Evolutionary conservation across 495 filamentous ascomycete species (phyloP), one percentile per base, ranked within the genome.

Genomic region (Aspergillus diversus): DNA sequence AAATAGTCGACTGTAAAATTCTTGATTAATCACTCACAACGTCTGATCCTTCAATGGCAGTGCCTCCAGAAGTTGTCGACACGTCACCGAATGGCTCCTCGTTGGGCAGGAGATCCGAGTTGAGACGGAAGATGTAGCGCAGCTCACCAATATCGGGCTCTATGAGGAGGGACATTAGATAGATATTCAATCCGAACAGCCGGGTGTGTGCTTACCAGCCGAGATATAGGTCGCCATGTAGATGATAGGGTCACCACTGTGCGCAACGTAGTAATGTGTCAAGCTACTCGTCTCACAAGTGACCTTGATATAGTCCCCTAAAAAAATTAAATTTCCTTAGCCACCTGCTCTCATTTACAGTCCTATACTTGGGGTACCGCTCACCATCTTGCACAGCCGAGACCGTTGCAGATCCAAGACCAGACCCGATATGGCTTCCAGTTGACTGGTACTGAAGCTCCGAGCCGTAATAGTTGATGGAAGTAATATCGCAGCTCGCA

Each of bases 221-320:
- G 83, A 85, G 59, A 84, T 88, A 61, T 88, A 83, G 11, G 87
- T 89, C 1, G 81, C 86, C 81, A 89, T 84, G 66, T 84, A 86
- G 58, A 89, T 80, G 33, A 81, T 84, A 47, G 81, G 77, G 55
- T 85, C 81, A 16, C 85, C 86, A 55, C 82, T 82, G 50, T 80
- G 81, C 7, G 85, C 83, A 33, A 89, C 84, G 68, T 83, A 81
- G 71, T 88, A 90, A 15, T 90, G 87, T 5, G 83, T 88, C 62
- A 89, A 70, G 13, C 83, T 87, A 53, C 75, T 75, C 5, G 86
- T 87, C 11, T 75, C 77, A 66, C 86, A 88, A 17, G 85, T 87
- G 33, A 89, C 80, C 72, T 87, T 88, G 57, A 86, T 83, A 63
- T 86, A 86, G 55, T 81, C 77, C 50, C 77, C 76, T 75, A 49